A percentile compares a stretch with the other conserved stretches of the same genome.
Conservation (phyloP, 345 rosid genomes). For the Arabidopsis arenosa region DNA sequence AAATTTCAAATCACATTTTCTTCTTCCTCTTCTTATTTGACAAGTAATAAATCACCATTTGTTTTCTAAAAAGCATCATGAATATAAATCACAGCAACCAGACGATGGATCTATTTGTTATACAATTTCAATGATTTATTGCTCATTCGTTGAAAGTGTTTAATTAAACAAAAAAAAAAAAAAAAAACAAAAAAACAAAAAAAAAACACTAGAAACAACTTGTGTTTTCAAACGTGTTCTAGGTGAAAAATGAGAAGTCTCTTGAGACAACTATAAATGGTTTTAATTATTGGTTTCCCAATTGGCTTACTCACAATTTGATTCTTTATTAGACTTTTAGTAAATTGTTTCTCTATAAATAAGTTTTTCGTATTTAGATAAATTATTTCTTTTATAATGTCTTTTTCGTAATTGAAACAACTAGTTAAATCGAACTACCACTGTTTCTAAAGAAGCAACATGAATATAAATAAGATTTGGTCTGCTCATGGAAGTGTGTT, state of each 20-base stretch:
- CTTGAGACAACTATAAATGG: conserved; percentile 3
- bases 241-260: conserved; percentile 26
- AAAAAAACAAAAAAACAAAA: no score
- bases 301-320: background rate
- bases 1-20: no score
- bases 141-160: conserved; percentile 26
- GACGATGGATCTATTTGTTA: background rate
- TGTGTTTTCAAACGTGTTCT: conserved; percentile 33
- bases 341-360: conserved; percentile 1
- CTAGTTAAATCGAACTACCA: background rate
- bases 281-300: conserved; percentile 1
- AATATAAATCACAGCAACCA: no score
- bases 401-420: background rate
- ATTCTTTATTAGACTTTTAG: background rate
- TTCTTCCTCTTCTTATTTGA: no score
- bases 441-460: background rate
- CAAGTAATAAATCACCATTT: no score
- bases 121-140: conserved; percentile 24
- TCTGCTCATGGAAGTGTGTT: no score
- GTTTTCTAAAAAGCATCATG: no score
- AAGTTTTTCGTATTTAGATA: background rate
- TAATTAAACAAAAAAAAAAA: no score
- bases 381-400: background rate
- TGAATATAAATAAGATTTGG: background rate
- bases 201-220: conserved; percentile 22